Evolutionary conservation across 1,284 basidiomycete species (phyloP), one percentile per base, ranked within the genome.

Genomic region (Sporisorium sorghi): DNA sequence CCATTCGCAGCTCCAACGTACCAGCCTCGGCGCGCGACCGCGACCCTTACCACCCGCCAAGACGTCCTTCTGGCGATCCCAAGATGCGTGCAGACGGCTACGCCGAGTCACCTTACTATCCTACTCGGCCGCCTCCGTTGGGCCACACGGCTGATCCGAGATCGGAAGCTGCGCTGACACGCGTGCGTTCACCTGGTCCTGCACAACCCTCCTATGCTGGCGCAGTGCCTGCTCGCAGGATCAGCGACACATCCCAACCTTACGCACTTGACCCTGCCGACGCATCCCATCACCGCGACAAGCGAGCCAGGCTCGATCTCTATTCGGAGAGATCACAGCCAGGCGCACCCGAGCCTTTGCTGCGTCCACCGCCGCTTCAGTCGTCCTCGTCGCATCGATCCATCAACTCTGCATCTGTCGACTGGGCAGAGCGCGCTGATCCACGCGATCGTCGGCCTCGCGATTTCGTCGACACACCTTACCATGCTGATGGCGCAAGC

Each of bases 221-320:
- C 44, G 53, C 61, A 26, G 10, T 33, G 33, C 57, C 57, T 21
- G 37, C 61, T n/a, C 52, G 57, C 7, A 58, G 59, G 5, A 42
- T 69, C 50, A 69, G 67, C 57, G 55, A 69, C 17, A 14, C 49
- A 17, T 70, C 67, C 24, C 60, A 47, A 15, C 42, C 60, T 23
- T 53, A 69, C 19, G 10, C 47, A 8, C 10, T 17, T 46, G 68
- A 59, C 17, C 28, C 33, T 7, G 17, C 46, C 4, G 68, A 71
- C 42, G 17, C 33, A 7, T 40, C 54, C 5, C n/a, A 54, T 12
- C 70, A 73, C 43, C 55, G 70, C 14, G 70, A 73, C 49, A 73
- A 73, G 57, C 40, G 64, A 44, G 64, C 64, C 5, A 59, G 64
- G 35, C 47, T 68, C 32, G 70, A 73, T 19, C 53, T 56, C 47